phyloP scores from a whole-genome alignment of 2,329 filamentous ascomycete genomes.

The Monosporascus cannonballus region DNA sequence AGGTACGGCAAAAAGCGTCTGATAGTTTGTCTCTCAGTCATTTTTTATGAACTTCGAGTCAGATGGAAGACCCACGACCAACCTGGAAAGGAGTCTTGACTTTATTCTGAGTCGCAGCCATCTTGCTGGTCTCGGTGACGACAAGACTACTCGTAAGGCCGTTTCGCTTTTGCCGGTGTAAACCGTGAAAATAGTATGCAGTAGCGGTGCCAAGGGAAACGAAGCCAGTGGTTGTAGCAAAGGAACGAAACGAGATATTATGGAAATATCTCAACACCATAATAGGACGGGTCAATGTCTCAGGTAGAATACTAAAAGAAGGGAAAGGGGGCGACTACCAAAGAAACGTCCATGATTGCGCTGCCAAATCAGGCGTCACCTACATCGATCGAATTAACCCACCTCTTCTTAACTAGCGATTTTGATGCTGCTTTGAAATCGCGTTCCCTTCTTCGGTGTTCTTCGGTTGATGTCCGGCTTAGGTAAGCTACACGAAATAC shows the following conservation, averaged over 20 bases:
- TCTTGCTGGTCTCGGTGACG: slow-evolving; percentile 11
- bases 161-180: slow-evolving; percentile 16
- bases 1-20: slow-evolving; percentile 94
- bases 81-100: slow-evolving; percentile 30
- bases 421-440: slow-evolving; percentile 33
- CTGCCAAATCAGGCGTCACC: slow-evolving; percentile 6
- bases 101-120: slow-evolving; percentile 21
- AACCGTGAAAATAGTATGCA: slow-evolving; percentile 17
- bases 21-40: not conserved
- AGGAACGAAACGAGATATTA: slow-evolving; percentile 17
- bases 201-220: slow-evolving; percentile 17
- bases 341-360: slow-evolving; percentile 2
- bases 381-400: slow-evolving; percentile 17
- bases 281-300: not conserved
- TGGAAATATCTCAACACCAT: slow-evolving; percentile 21
- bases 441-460: slow-evolving; percentile 5
- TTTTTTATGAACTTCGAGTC: not conserved
- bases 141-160: slow-evolving; percentile 1
- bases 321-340: slow-evolving; percentile 3
- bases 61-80: slow-evolving; percentile 9
- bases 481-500: not conserved
- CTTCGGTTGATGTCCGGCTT: not conserved
- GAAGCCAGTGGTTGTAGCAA: slow-evolving; percentile 15
- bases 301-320: slow-evolving; percentile 1
- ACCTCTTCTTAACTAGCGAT: slow-evolving; percentile 8